Evolutionary conservation across 305 asterid species (phyloP), one percentile per base, ranked within the genome.

Genomic region (Rubia peregrina): DNA sequence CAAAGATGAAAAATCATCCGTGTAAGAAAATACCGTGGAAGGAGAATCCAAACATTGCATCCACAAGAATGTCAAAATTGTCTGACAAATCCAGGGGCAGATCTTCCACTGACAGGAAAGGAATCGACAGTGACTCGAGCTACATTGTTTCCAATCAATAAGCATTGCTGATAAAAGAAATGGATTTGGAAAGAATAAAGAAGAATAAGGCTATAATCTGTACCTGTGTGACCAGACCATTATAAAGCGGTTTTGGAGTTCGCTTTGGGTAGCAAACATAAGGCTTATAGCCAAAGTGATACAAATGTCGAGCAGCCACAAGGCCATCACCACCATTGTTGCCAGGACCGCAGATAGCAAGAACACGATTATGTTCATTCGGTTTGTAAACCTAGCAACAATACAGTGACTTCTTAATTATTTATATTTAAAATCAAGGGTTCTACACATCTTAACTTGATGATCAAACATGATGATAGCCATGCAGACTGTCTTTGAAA

Each of bases 261-360:
- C 84, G 94, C 78, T 87, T 88, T 24, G 98, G 97, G 77, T 93
- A 93, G 80, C 95, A 93, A 71, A 93, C 67, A 76, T 57, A 84
- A n/a, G 89, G 96, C 73, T 81, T 83, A 70, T 88, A 93, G 24
- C 98, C 97, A 72, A 93, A 93, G 81, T 89, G 96, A 80, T 83
- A 81, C 80, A 93, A 84, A 81, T 90, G 98, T 56, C 98, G 96
- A 80, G 95, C 97, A 77, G 95, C 98, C 30, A 93, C 98, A 77
- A 93, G 96, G 68, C 98, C 97, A 80, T 90, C 96, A 21, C 96
- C 98, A 30, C 97, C 97, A 82, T 93, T 93, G 77, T 90, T 93
- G 44, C 98, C 98, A 5, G 98, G 96, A 56, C 97, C 97, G 63
- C 97, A 93, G 61, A 93, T 79, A 74, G 83, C 89, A 78, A 93